Conservation (phyloP, 1,284 basidiomycete genomes). For the Boletus holoroseus region DNA sequence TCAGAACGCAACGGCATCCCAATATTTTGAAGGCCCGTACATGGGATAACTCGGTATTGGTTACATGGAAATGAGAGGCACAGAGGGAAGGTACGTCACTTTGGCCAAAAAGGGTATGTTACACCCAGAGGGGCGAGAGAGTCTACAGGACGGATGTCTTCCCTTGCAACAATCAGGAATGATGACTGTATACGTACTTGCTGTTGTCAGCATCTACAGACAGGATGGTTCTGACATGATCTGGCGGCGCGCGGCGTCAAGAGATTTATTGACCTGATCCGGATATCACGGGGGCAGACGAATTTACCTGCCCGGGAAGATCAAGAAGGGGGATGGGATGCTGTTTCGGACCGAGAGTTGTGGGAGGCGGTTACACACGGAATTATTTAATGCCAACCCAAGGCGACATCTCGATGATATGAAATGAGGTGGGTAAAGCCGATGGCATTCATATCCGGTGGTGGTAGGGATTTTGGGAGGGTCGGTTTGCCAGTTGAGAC, state of each 20-base stretch:
- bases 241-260: background rate
- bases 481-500: too few relatives aligned
- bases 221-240: background rate
- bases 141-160: background rate
- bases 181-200: constrained; percentile 2
- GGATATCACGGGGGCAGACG: constrained; percentile 5
- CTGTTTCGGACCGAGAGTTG: background rate
- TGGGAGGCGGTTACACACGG: background rate
- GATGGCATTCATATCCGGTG: background rate
- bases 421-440: background rate
- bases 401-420: background rate
- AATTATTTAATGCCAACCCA: background rate
- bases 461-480: background rate
- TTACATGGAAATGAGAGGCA: constrained; percentile 11
- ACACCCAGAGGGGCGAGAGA: background rate
- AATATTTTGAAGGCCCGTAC: background rate
- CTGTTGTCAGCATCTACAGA: background rate
- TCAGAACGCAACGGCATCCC: background rate
- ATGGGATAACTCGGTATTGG: constrained; percentile 8
- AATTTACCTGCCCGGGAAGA: background rate
- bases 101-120: constrained; percentile 1
- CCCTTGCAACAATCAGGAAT: background rate
- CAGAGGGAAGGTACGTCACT: background rate
- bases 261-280: constrained; percentile 8
- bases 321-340: background rate